These are phyloP conservation scores for Brassica incana DNA, from an alignment of 345 rosid genomes.

Conservation along the genomic window DNA sequence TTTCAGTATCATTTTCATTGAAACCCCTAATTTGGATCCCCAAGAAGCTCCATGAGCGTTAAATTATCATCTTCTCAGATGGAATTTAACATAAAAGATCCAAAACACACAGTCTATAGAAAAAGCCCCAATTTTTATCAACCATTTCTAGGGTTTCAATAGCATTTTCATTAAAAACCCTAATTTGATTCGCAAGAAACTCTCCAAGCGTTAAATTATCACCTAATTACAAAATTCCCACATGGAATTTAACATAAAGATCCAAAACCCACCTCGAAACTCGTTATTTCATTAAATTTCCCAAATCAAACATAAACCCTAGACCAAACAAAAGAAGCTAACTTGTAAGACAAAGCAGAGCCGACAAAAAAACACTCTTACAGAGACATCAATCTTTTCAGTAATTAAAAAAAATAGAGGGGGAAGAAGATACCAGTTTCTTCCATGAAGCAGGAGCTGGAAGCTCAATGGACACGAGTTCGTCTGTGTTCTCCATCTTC, in stretches of 20 bases:
- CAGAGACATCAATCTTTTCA: not conserved
- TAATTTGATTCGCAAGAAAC: not conserved
- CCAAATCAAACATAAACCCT: slow-evolving; percentile 23
- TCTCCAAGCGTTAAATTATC: not conserved
- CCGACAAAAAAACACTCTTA: not conserved
- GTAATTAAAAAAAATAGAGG: not conserved
- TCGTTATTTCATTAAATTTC: not conserved
- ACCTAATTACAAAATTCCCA: not conserved
- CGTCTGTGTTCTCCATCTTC: slow-evolving; percentile 54
- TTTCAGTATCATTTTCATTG: not conserved
- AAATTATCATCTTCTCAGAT: slow-evolving; percentile 4
- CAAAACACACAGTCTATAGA: not conserved
- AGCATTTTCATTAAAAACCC: slow-evolving; percentile 9
- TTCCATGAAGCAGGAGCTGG: slow-evolving; percentile 87
- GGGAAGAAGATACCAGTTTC: slow-evolving; percentile 55
- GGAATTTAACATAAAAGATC: not conserved
- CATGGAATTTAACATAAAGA: not conserved
- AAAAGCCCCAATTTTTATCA: slow-evolving; percentile 30
- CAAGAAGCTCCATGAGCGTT: not conserved
- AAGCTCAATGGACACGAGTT: slow-evolving; percentile 66
- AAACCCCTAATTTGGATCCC: slow-evolving; percentile 19
- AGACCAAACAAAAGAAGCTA: not conserved
- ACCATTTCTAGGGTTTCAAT: slow-evolving; percentile 23
- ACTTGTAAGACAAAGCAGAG: slow-evolving; percentile 9
- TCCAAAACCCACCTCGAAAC: not conserved